Base-by-base conservation (phyloP, 2,329 filamentous ascomycete genomes). In the Aspergillus persii region DNA sequence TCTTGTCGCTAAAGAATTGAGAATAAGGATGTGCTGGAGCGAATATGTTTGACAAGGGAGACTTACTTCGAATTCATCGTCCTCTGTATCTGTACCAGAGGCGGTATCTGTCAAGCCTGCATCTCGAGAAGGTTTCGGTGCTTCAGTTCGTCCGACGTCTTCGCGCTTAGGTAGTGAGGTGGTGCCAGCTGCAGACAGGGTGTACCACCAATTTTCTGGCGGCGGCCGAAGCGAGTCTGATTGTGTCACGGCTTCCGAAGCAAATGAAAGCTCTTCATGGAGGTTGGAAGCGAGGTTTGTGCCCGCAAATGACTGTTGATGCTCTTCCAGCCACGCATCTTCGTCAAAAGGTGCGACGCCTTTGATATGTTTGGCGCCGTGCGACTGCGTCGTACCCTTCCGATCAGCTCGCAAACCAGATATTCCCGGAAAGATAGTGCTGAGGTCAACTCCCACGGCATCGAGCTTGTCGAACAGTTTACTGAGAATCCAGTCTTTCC, bases 401-500 rank as follows among this genome's bases (percentile, higher is more conserved):
- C 78, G 76, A 41, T 75, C 74, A 27, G 72, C 65, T 54, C 80
- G 83, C 54, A 79, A 63, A 18, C 80, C 79, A 30, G 79, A 76
- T 23, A 80, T 77, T 26, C 80, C 79, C 4, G 85, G 86, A 66
- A 88, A 88, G 2, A 86, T 79, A 9, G 79, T 78, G 15, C 79
- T 80, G 5, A 87, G 69, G 64, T 86, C 84, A 50, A 84, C 74
- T 4, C 83, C 81, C 46, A 82, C 79, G 1, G 77, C 75, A 63
- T 86, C 84, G 52, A 86, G 78, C 61, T 84, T 83, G 66, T 88
- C 85, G 29, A 86, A 77, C 26, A 88, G 72, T 57, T 83, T 85
- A 7, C 75, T 76, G 53, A 88, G 82, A 18, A 84, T 79, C 68
- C 80, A 83, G 66, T 88, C 86, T 67, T 88, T 88, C 30, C 82